Evolutionary conservation across 2,329 filamentous ascomycete genomes (phyloP), one percentile per base, ranked within the genome.

Genomic region (Xylaria sp.): DNA sequence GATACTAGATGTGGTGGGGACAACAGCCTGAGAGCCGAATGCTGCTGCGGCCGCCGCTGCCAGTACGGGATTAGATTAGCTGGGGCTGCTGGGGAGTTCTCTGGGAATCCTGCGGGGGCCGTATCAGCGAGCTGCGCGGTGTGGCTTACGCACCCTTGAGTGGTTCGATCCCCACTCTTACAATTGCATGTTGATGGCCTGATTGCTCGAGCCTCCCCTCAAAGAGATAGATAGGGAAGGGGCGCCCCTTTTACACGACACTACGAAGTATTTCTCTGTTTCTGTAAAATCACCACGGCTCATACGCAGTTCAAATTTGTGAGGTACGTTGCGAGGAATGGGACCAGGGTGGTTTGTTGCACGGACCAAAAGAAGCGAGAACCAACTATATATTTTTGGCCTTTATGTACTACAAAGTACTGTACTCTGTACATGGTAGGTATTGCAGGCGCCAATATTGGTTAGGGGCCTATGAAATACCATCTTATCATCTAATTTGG

Each of bases 101-200:
- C 56, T 34, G 51, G 50, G 46, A 41, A 44, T 50, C 59, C 54
- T 63, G 61, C 66, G 62, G 62, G 56, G 57, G 50, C 8, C 9
- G 9, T 15, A 10, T 25, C 48, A 63, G 51, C 50, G 51, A 59
- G 28, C 18, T 34, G 34, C 50, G 1, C 15, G 37, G 10, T 65
- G 66, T 69, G 66, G 66, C 66, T 69, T 69, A 62, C 66, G 66
- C 66, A 69, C 52, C 39, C 48, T 20, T 20, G 13, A 51, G 58
- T 72, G 69, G 69, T 71, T 66, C 69, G 69, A 71, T 71, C 48
- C 60, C 48, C 60, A 46, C 66, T 56, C 50, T 37, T 44, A 41
- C 28, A 52, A 69, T 69, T 64, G 61, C 64, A 37, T 51, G 68
- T 63, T 66, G 31, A 37, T 66, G 67, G 63, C 25, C 67, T 66